Percentiles rank a stretch among this genome's conserved stretches.
phyloP scores from a whole-genome alignment of 805 yeast species.

The Debaryomyces tyrocola region DNA sequence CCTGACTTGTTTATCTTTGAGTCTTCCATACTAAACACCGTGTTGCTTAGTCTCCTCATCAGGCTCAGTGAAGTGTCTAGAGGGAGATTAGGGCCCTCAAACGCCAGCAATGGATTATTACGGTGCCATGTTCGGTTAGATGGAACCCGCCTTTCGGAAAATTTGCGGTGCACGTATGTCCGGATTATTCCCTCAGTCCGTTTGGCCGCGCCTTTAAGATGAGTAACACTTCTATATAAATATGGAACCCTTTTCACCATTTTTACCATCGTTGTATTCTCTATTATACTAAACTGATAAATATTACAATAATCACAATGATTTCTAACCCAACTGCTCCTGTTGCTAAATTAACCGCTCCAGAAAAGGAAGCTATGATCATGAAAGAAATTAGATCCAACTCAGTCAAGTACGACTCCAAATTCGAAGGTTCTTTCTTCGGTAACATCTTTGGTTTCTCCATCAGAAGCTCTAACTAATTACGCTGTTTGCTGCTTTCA shows the following conservation, averaged over 20 bases:
- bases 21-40: too few species aligned
- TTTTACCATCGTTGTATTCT: neutral
- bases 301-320: neutral
- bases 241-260: neutral
- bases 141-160: neutral
- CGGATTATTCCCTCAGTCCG: neutral
- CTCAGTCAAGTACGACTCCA: conserved; percentile 34
- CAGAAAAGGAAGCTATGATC: conserved; percentile 46
- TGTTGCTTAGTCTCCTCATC: too few species aligned
- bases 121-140: neutral
- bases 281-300: neutral
- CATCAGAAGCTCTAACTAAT: conserved; percentile 11
- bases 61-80: too few species aligned
- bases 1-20: too few species aligned
- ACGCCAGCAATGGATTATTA: too few species aligned
- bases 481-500: neutral
- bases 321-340: neutral
- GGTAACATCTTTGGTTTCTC: conserved; percentile 43
- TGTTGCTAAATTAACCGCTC: conserved; percentile 28
- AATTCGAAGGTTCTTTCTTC: conserved; percentile 41
- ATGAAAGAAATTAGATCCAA: conserved; percentile 44
- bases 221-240: neutral
- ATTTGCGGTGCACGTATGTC: neutral
- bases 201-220: neutral
- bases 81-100: too few species aligned